Percentiles rank a stretch among this genome's conserved stretches.
phyloP scores from a whole-genome alignment of 2,329 filamentous ascomycete species.

The Fusarium sp. region DNA sequence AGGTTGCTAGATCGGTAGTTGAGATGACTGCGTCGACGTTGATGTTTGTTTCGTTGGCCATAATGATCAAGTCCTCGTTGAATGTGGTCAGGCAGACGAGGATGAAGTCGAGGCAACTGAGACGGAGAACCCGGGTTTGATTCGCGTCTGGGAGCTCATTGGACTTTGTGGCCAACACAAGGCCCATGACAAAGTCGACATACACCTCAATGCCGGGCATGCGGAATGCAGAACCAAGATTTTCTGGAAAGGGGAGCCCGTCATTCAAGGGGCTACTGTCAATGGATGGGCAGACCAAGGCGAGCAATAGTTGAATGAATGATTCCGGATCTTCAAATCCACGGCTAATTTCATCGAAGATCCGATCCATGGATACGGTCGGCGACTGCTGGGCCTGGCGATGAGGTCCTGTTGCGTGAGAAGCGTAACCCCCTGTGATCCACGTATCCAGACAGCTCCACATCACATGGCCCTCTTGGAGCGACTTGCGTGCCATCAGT shows the following conservation, averaged over 20 bases:
- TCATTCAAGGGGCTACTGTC: constrained; percentile 72
- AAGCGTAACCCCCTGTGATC: constrained; percentile 68
- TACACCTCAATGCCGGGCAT: constrained; percentile 88
- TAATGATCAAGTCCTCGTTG: constrained; percentile 89
- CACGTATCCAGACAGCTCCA: constrained; percentile 84
- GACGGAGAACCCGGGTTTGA: constrained; percentile 76
- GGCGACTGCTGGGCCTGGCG: constrained; percentile 48
- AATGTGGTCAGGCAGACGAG: constrained; percentile 81
- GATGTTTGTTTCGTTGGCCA: constrained; percentile 80
- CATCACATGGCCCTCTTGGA: constrained; percentile 72
- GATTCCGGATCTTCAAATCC: constrained; percentile 87
- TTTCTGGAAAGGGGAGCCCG: constrained; percentile 84
- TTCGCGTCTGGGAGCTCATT: constrained; percentile 70
- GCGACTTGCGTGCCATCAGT: constrained; percentile 76
- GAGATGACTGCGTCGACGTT: constrained; percentile 77
- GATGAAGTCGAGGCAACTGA: constrained; percentile 85
- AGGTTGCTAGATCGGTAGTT: constrained; percentile 76
- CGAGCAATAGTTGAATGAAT: constrained; percentile 78
- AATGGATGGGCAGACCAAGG: constrained; percentile 71
- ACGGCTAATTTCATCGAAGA: constrained; percentile 76
- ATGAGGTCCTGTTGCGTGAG: constrained; percentile 46
- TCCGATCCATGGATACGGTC: constrained; percentile 63
- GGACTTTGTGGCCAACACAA: constrained; percentile 73
- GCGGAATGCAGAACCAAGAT: constrained; percentile 77
- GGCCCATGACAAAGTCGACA: constrained; percentile 86